Conservation (phyloP, 179 eudicot genomes). For the Amaranthus tricolor region DNA sequence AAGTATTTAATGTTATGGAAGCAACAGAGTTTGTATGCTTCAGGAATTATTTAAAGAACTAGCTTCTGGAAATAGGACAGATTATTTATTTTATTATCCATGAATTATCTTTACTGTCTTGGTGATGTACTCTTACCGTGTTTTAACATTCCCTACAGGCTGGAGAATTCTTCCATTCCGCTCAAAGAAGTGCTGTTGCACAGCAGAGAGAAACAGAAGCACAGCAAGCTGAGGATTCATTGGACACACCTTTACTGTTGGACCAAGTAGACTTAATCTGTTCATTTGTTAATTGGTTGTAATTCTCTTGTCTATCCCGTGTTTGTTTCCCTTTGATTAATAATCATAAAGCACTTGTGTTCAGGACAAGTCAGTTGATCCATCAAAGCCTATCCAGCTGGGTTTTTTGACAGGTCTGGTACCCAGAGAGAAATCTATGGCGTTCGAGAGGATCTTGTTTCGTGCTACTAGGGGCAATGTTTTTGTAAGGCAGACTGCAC, state of each 20-base stretch:
- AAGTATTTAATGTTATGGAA: too few species aligned
- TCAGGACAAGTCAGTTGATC: conserved; percentile 57
- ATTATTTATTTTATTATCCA: background rate
- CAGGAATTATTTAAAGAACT: background rate
- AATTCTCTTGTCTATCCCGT: background rate
- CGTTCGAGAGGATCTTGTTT: conserved; percentile 74
- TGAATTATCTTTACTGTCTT: background rate
- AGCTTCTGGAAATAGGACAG: background rate
- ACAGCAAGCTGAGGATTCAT: conserved; percentile 48
- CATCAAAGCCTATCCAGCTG: conserved; percentile 66
- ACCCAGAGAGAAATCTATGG: conserved; percentile 69
- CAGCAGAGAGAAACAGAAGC: conserved; percentile 60
- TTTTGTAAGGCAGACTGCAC: conserved; percentile 53
- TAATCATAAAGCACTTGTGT: conserved; percentile 14
- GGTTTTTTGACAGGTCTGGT: conserved; percentile 82
- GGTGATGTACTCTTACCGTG: background rate
- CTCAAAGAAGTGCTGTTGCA: conserved; percentile 59
- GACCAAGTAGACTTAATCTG: conserved; percentile 49
- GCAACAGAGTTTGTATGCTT: background rate
- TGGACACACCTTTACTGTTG: conserved; percentile 71
- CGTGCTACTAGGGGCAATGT: conserved; percentile 87
- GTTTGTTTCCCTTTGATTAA: conserved; percentile 5
- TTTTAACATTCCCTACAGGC: conserved; percentile 36
- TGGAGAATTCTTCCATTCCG: conserved; percentile 71
- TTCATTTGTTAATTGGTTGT: background rate